Conservation (phyloP, 2,329 filamentous ascomycete species). For the Claviceps fusiformis region DNA sequence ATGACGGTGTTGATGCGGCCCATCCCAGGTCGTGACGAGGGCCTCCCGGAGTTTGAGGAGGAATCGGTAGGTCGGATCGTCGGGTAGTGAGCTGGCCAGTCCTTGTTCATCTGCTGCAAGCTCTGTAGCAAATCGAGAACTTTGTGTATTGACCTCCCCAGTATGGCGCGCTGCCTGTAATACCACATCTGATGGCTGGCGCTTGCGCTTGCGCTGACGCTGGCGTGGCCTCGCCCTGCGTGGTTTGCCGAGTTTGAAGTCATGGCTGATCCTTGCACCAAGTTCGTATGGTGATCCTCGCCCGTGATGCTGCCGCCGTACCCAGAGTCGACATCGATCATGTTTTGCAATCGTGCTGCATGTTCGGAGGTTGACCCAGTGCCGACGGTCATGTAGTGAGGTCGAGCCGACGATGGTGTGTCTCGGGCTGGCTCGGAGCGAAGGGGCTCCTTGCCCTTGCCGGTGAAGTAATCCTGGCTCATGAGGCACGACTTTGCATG, state of each 20-base stretch:
- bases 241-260: constrained; percentile 33
- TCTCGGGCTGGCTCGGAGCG: constrained; percentile 18
- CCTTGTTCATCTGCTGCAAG: constrained; percentile 76
- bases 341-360: constrained; percentile 64
- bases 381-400: constrained; percentile 80
- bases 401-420: constrained; percentile 23
- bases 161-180: constrained; percentile 76
- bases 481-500: constrained; percentile 26
- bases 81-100: constrained; percentile 93
- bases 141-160: constrained; percentile 77
- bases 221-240: constrained; percentile 43
- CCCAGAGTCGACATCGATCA: constrained; percentile 79
- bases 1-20: constrained; percentile 49
- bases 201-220: constrained; percentile 54
- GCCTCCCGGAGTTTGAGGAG: constrained; percentile 25
- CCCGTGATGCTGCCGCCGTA: constrained; percentile 71
- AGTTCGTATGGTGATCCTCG: constrained; percentile 34
- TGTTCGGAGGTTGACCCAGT: constrained; percentile 69
- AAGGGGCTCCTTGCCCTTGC: constrained; percentile 37
- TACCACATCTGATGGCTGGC: constrained; percentile 90
- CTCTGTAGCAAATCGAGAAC: constrained; percentile 73
- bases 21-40: constrained; percentile 46
- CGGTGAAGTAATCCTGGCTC: constrained; percentile 46
- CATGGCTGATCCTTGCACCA: constrained; percentile 1
- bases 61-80: constrained; percentile 54